Evolutionary conservation across 1,139 yeast species (phyloP), one percentile per base, ranked within the genome.

Genomic region (Yamadazyma oceani): DNA sequence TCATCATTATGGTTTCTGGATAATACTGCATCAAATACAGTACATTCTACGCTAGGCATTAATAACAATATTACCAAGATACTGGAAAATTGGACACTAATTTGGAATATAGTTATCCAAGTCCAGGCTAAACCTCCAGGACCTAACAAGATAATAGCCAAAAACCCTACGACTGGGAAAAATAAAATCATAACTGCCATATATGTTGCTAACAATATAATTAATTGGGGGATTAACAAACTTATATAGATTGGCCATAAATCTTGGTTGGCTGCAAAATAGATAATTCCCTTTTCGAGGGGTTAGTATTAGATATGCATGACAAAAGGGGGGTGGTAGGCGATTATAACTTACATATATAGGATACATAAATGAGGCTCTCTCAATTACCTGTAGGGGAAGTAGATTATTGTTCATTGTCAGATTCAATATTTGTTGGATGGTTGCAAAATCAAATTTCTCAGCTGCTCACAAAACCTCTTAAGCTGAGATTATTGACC

Each of bases 11-110:
- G 73, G 46, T 81, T 78, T 36, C 64, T 60, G 27, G 70, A 60
- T 34, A 85, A 51, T 0, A 82, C 74, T 7, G 70, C 67, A 49
- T 84, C 90, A 54, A 83, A 84, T 2, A 81, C 64, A 26, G 65
- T 56, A 21, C 64, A 64, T 41, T 81, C 71, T 5, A 85, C 78
- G 9, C 68, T 66, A 0, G 88, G 85, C 53, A 82, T 63, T n/a
- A 83, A 58, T 3, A 78, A 45, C 23, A 64, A 51, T n/a, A 70
- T 66, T 5, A 78, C 69, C 5, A 81, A 48, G 28, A 76, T 60
- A n/a, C 69, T 64, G 2, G 85, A 69, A 8, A 80, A 57, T 26
- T 71, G 64, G 4, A 74, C 68, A 13, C 81, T 60, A 45, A 78
- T 75, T 46, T 78, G 84, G 16, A 78, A 54, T 17, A 78, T 63